Conservation (phyloP, 2,329 filamentous ascomycete species). For the Alternaria longipes region DNA sequence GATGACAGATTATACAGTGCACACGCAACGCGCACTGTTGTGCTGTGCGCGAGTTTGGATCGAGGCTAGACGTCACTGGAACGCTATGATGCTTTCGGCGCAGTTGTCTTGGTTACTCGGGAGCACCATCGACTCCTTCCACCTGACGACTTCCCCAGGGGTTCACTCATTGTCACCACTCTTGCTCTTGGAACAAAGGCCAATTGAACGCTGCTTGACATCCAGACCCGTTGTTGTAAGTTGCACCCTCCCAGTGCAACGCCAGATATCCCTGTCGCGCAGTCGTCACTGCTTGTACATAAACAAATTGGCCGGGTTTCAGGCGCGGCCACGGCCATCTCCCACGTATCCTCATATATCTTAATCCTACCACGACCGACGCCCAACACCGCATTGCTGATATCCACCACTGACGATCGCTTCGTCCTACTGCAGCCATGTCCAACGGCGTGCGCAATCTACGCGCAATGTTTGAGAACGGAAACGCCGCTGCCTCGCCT, state of each 20-base stretch:
- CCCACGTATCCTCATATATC: conserved; percentile 29
- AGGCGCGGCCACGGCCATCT: conserved; percentile 37
- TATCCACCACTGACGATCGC: conserved; percentile 37
- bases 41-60: conserved; percentile 14
- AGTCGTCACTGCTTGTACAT: conserved; percentile 33
- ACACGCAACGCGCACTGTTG: conserved; percentile 11
- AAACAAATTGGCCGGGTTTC: conserved; percentile 37
- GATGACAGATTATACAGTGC: conserved; percentile 7
- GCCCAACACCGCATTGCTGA: conserved; percentile 27
- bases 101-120: conserved; percentile 28
- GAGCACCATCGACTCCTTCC: conserved; percentile 18
- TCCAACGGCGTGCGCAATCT: conserved; percentile 59
- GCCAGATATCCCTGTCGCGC: conserved; percentile 26
- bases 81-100: conserved; percentile 22
- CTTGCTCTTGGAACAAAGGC: background rate
- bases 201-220: conserved; percentile 4
- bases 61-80: conserved; percentile 27
- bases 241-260: conserved; percentile 21
- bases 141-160: conserved; percentile 15
- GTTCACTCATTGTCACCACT: conserved; percentile 15
- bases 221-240: conserved; percentile 28
- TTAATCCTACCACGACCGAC: conserved; percentile 11
- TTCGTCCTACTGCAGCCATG: conserved; percentile 55
- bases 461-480: conserved; percentile 60
- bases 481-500: conserved; percentile 47